Evolutionary conservation across 164 flowering plant genomes (phyloP).

Genomic region (Platanus orientalis): DNA sequence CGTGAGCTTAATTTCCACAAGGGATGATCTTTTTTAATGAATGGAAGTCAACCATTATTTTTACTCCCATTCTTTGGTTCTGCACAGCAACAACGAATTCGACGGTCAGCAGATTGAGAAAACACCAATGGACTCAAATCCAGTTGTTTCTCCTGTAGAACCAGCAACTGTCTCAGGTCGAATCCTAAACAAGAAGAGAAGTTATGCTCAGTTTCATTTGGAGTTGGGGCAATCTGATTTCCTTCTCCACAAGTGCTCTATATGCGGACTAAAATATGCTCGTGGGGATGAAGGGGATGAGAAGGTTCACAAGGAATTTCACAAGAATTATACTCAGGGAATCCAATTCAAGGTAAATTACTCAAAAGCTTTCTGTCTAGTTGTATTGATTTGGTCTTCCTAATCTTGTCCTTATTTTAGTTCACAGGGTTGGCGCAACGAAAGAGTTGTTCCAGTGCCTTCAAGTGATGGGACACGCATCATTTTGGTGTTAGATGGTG

Average conservation of each 20-base stretch:
- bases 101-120: slow-evolving; percentile 1
- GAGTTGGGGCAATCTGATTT: slow-evolving; percentile 93
- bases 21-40: neutral
- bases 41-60: neutral
- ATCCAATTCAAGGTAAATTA: slow-evolving; percentile 61
- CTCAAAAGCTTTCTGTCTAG: neutral
- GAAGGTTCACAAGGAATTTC: slow-evolving; percentile 61
- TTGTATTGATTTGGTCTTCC: neutral
- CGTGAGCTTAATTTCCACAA: too few species aligned
- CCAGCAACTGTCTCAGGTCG: slow-evolving; percentile 16
- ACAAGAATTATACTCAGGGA: slow-evolving; percentile 65
- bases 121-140: slow-evolving; percentile 8
- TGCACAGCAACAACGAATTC: slow-evolving; percentile 11
- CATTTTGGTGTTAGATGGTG: slow-evolving; percentile 38
- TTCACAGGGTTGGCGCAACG: slow-evolving; percentile 72
- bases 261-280: slow-evolving; percentile 64
- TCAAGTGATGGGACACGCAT: slow-evolving; percentile 12
- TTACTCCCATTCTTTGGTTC: neutral
- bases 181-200: slow-evolving; percentile 67
- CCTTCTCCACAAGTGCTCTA: slow-evolving; percentile 52
- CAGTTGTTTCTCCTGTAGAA: slow-evolving; percentile 13
- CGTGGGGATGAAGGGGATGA: slow-evolving; percentile 73
- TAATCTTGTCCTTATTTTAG: neutral
- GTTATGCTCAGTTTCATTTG: slow-evolving; percentile 77
- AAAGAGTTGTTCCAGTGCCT: slow-evolving; percentile 42